phyloP scores from a whole-genome alignment of 1,139 yeast species.

The Pichia sp. region DNA sequence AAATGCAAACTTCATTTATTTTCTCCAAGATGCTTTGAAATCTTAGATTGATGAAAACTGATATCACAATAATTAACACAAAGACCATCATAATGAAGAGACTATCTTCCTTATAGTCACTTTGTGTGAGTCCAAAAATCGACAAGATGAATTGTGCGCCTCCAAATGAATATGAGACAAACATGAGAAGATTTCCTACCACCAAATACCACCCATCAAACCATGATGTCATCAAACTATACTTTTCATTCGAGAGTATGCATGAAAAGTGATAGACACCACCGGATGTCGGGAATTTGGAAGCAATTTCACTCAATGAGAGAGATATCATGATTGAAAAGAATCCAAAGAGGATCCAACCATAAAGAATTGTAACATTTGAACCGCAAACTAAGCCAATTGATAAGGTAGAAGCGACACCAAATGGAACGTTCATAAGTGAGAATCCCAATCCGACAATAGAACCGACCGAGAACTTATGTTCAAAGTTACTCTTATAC shows the following conservation, averaged over 20 bases:
- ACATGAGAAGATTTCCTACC: slow-evolving; percentile 72
- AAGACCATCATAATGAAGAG: slow-evolving; percentile 50
- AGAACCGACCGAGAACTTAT: slow-evolving; percentile 58
- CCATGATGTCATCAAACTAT: slow-evolving; percentile 57
- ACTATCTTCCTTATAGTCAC: slow-evolving; percentile 50
- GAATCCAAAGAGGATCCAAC: slow-evolving; percentile 59
- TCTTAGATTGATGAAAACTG: slow-evolving; percentile 55
- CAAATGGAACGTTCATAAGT: slow-evolving; percentile 73
- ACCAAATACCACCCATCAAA: slow-evolving; percentile 69
- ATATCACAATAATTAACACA: slow-evolving; percentile 46
- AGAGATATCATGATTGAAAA: slow-evolving; percentile 57
- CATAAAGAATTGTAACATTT: slow-evolving; percentile 62
- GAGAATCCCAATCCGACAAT: slow-evolving; percentile 71
- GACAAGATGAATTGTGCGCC: slow-evolving; percentile 69
- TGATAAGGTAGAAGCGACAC: slow-evolving; percentile 63
- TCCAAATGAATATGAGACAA: slow-evolving; percentile 63
- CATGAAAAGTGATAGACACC: slow-evolving; percentile 74
- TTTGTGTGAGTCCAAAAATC: slow-evolving; percentile 53
- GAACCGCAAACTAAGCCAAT: slow-evolving; percentile 69
- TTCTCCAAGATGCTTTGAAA: slow-evolving; percentile 53
- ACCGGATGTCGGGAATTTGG: slow-evolving; percentile 70
- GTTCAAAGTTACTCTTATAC: slow-evolving; percentile 60
- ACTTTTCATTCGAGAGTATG: slow-evolving; percentile 50
- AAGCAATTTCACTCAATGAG: slow-evolving; percentile 63
- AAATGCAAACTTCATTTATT: slow-evolving; percentile 59